A percentile compares a stretch with the other conserved stretches of the same genome.
phyloP scores from a whole-genome alignment of 805 yeast species.

The Kazachstania africana region DNA sequence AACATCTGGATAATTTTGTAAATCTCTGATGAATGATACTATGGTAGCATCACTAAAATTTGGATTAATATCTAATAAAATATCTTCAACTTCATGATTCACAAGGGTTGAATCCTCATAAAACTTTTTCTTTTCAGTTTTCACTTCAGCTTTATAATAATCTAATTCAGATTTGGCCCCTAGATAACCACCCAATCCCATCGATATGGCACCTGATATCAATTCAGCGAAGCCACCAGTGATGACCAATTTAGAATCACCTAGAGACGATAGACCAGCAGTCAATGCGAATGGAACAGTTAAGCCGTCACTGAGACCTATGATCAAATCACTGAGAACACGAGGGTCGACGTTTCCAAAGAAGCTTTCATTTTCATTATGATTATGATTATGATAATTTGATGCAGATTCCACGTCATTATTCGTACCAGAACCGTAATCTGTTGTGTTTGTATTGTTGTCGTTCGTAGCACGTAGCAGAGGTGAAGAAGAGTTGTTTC shows the following conservation, averaged over 20 bases:
- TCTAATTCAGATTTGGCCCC: conserved; percentile 88
- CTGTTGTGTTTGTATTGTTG: background rate
- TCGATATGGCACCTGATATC: conserved; percentile 91
- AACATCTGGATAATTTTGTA: conserved; percentile 63
- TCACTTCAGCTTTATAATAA: conserved; percentile 60
- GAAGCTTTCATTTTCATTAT: background rate
- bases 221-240: conserved; percentile 98
- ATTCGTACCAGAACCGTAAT: conserved; percentile 9
- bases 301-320: conserved; percentile 89
- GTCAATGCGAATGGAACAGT: conserved; percentile 98
- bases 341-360: conserved; percentile 68
- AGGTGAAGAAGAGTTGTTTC: conserved; percentile 3
- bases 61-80: conserved; percentile 55
- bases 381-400: background rate
- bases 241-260: conserved; percentile 79
- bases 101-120: conserved; percentile 53
- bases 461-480: conserved; percentile 1
- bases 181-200: conserved; percentile 95
- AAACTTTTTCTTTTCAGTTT: conserved; percentile 54
- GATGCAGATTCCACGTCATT: conserved; percentile 9
- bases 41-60: conserved; percentile 57
- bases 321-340: conserved; percentile 84
- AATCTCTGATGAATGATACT: conserved; percentile 59
- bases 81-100: conserved; percentile 72
- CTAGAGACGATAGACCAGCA: conserved; percentile 87